A percentile compares a stretch with the other conserved stretches of the same genome.
Evolutionary conservation across 2,329 filamentous ascomycete species (phyloP).

Genomic region (Colletotrichum aenigma): DNA sequence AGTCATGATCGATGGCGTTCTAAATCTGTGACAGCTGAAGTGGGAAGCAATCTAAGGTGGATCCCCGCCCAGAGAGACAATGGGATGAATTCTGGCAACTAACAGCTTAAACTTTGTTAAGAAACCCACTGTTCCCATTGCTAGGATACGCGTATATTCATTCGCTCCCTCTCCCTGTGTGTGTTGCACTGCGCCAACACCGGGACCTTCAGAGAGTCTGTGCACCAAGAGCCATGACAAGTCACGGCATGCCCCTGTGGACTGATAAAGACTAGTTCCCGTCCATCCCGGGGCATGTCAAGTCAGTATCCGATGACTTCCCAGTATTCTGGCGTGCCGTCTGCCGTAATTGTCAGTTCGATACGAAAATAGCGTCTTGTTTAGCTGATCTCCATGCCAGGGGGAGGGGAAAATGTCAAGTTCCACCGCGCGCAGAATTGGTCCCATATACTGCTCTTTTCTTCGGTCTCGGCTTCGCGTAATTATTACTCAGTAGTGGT

Average conservation of each 20-base stretch:
- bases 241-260: background rate
- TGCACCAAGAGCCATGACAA: background rate
- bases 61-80: background rate
- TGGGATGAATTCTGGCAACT: background rate
- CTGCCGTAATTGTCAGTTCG: fast-evolving
- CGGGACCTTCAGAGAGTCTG: background rate
- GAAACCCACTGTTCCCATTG: background rate
- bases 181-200: background rate
- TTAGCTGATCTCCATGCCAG: background rate
- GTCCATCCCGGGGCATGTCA: background rate
- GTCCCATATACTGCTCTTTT: background rate
- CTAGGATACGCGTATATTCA: background rate
- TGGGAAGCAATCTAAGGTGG: background rate
- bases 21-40: background rate
- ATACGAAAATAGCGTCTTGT: fast-evolving
- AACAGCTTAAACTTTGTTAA: background rate
- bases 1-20: background rate
- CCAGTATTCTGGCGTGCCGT: background rate
- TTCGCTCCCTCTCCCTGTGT: background rate
- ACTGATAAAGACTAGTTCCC: background rate
- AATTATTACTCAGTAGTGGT: background rate
- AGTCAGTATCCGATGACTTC: background rate
- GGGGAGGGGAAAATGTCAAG: background rate
- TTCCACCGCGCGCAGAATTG: background rate
- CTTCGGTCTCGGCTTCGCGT: background rate